Percentiles rank a stretch among this genome's conserved stretches.
Conservation (phyloP, 768 basidiomycete species). For the Agrocybe chaxingu region DNA sequence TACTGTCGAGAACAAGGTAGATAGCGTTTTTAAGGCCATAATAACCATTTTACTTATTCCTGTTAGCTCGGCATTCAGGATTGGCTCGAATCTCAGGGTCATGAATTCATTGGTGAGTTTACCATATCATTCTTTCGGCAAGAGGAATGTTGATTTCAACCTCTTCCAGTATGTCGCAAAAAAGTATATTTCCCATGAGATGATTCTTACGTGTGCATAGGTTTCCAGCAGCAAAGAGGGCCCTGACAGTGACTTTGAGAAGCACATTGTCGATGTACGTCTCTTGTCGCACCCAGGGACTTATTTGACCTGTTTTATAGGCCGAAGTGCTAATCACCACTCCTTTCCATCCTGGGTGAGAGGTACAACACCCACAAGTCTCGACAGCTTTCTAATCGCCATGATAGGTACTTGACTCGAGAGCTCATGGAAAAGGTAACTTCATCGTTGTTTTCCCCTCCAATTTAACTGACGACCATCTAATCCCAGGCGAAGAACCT, state of each 20-base stretch:
- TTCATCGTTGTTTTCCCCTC: not conserved
- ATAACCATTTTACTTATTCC: slow-evolving; percentile 1
- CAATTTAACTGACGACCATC: not conserved
- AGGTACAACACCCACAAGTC: not conserved
- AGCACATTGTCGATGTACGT: slow-evolving; percentile 75
- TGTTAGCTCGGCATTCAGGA: slow-evolving; percentile 65
- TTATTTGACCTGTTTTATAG: slow-evolving; percentile 30
- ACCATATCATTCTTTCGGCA: no score
- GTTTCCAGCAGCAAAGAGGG: slow-evolving; percentile 85
- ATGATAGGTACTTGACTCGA: slow-evolving; percentile 59
- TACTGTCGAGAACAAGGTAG: slow-evolving; percentile 75
- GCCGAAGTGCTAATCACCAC: slow-evolving; percentile 81
- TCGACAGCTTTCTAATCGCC: not conserved
- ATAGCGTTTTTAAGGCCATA: not conserved
- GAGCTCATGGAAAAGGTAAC: slow-evolving; percentile 67
- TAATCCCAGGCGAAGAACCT: slow-evolving; percentile 73
- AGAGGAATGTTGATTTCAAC: not conserved
- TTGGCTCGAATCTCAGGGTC: slow-evolving; percentile 70
- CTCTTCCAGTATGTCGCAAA: not conserved
- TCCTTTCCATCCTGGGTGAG: slow-evolving; percentile 76
- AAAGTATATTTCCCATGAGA: not conserved
- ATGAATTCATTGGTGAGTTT: slow-evolving; percentile 66
- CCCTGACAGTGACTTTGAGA: slow-evolving; percentile 75
- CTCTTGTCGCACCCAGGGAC: not conserved
- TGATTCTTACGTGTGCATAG: slow-evolving; percentile 26